Evolutionary conservation across 108 stramenopile genomes (phyloP).

Genomic region (Cyclotella distinguenda): DNA sequence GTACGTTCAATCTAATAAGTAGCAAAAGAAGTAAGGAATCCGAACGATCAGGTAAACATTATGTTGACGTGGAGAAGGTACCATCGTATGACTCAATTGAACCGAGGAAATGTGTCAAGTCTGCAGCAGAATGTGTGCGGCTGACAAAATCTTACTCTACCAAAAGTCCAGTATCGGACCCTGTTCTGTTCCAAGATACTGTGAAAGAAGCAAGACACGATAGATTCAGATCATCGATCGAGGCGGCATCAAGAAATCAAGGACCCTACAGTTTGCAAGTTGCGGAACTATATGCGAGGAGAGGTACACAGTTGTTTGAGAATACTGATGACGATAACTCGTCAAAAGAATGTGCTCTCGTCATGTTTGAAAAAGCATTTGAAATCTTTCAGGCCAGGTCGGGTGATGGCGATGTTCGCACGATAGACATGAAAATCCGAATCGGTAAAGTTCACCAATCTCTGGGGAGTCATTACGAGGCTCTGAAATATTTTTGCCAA

Average conservation of each 20-base stretch:
- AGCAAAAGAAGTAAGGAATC: constrained; percentile 9
- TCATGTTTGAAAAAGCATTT: constrained; percentile 38
- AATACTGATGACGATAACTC: constrained; percentile 1
- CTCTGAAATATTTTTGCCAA: constrained; percentile 41
- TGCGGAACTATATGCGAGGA: constrained; percentile 37
- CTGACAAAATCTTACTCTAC: not conserved
- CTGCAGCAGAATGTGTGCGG: not conserved
- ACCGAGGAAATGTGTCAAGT: not conserved
- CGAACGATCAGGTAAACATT: not conserved
- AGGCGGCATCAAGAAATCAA: constrained; percentile 14
- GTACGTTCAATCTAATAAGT: constrained; percentile 2
- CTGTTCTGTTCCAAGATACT: constrained; percentile 8
- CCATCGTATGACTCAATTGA: not conserved
- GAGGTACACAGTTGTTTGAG: constrained; percentile 18
- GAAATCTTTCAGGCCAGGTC: constrained; percentile 33
- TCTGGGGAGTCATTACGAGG: constrained; percentile 42
- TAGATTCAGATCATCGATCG: constrained; percentile 26
- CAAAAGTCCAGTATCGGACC: not conserved
- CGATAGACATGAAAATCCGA: constrained; percentile 32
- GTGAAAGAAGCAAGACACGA: constrained; percentile 19
- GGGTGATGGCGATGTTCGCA: constrained; percentile 36
- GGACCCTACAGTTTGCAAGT: constrained; percentile 31
- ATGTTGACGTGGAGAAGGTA: not conserved
- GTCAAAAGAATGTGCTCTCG: constrained; percentile 25
- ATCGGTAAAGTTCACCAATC: constrained; percentile 20